phyloP scores from a whole-genome alignment of 2,329 filamentous ascomycete genomes.

The Fragosphaeria purpurea region DNA sequence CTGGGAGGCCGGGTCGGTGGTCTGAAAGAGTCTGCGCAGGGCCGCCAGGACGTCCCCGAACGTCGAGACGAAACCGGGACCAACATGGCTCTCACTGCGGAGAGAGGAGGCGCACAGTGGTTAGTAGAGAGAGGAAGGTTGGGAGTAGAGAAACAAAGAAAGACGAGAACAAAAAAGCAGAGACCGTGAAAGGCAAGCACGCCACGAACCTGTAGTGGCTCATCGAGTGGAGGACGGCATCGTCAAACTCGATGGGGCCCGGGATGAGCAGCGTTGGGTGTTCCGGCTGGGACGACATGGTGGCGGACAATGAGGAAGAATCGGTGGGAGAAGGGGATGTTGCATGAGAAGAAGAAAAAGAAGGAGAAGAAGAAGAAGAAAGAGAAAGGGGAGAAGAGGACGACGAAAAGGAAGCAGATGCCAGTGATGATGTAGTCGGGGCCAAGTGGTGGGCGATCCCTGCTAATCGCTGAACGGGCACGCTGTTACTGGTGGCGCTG shows the following conservation, averaged over 20 bases:
- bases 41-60: constrained; percentile 86
- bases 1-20: constrained; percentile 69
- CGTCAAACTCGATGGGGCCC: constrained; percentile 95
- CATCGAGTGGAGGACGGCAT: constrained; percentile 93
- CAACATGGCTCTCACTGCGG: constrained; percentile 82
- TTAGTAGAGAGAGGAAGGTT: background rate
- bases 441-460: constrained; percentile 19
- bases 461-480: constrained; percentile 19
- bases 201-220: constrained; percentile 67
- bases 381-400: too few species aligned
- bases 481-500: constrained; percentile 6
- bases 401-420: constrained; percentile 15
- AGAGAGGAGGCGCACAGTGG: background rate
- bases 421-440: too few species aligned
- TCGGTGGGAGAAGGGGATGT: constrained; percentile 7
- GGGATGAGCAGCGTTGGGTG: constrained; percentile 81
- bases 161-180: background rate
- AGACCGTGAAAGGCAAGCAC: background rate
- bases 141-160: background rate
- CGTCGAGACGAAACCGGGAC: constrained; percentile 73
- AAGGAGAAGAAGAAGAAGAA: constrained; percentile 9
- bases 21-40: constrained; percentile 91
- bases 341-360: constrained; percentile 1
- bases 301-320: constrained; percentile 15
- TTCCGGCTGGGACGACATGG: constrained; percentile 52